Evolutionary conservation across 2,329 filamentous ascomycete species (phyloP).

Genomic region (Blumeriella jaapii): DNA sequence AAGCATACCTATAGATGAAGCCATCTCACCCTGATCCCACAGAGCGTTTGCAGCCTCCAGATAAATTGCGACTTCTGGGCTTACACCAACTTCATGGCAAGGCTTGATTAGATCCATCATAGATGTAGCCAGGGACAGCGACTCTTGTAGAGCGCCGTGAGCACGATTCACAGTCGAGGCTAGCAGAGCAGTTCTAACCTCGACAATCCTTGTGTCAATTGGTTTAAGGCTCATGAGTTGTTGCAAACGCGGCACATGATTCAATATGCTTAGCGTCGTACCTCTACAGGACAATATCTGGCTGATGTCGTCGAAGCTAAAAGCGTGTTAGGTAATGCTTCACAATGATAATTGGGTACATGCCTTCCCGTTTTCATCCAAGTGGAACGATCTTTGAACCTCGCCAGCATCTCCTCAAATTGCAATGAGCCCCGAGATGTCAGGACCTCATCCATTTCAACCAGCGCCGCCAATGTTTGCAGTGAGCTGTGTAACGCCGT

Average conservation of each 20-base stretch:
- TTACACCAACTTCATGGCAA: conserved; percentile 59
- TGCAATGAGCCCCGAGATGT: conserved; percentile 47
- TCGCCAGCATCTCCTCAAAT: conserved; percentile 47
- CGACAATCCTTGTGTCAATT: conserved; percentile 54
- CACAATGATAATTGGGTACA: conserved; percentile 21
- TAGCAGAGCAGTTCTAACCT: conserved; percentile 65
- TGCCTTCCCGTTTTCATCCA: conserved; percentile 82
- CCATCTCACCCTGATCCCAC: conserved; percentile 89
- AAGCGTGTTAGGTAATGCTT: conserved; percentile 21
- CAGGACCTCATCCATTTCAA: conserved; percentile 72
- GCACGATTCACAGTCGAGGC: conserved; percentile 66
- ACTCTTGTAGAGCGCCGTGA: conserved; percentile 76
- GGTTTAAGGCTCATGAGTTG: conserved; percentile 48
- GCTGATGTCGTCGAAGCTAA: conserved; percentile 64
- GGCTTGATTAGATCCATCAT: conserved; percentile 65
- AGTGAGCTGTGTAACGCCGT: conserved; percentile 43
- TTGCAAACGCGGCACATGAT: conserved; percentile 54
- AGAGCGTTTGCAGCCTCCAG: conserved; percentile 81
- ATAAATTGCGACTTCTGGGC: conserved; percentile 64
- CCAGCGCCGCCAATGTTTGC: conserved; percentile 57
- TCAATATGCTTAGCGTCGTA: conserved; percentile 70
- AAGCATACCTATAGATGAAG: conserved; percentile 79
- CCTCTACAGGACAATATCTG: conserved; percentile 74
- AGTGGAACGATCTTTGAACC: conserved; percentile 51
- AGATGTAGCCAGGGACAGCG: conserved; percentile 72